Base-by-base conservation (phyloP, 805 yeast genomes). In the Naumovozyma castellii region DNA sequence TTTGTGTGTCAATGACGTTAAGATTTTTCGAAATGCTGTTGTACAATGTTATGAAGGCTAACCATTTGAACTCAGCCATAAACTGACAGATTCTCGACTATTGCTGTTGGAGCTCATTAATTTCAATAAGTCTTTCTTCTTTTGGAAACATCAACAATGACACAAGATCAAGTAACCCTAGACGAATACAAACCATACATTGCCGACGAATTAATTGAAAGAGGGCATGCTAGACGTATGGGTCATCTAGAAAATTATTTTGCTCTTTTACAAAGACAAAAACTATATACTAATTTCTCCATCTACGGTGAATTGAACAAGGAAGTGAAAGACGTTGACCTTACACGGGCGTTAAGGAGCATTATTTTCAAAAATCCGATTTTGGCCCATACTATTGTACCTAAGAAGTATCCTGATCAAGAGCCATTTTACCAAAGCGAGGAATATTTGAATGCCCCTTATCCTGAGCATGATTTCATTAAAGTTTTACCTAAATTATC, bases 191-290 rank as follows among this genome's bases (percentile, higher is more conserved):
- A 28, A 25, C 42, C 47, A 14, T 37, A 20, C 16, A 28, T 43
- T 18, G 41, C 44, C n/a, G 31, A 38, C 22, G 41, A 43, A 19
- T 33, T 46, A 38, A 38, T 48, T 12, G 45, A 44, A 13, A 41
- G 44, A 20, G 60, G 59, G 16, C 62, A 57, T 47, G 57, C 56
- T 2, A 49, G 62, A 41, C 50, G 52, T 14, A 42, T 55, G 49
- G 62, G 59, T 9, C 50, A 47, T 36, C 25, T 56, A 22, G 60
- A 57, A 39, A 47, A 51, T 37, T 48, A 48, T 41, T 54, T 57
- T 39, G 59, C 55, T 1, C 15, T 49, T 12, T 22, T 46, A 17
- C 52, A 46, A 34, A 50, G 60, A 37, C 57, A 54, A 38, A 42
- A 45, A 4, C 22, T 56, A 30, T 57, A 57, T 29, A 34, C 48